These are phyloP conservation scores for Claviceps quebecensis DNA, from an alignment of 2,329 filamentous ascomycete genomes.

Conservation along the genomic window DNA sequence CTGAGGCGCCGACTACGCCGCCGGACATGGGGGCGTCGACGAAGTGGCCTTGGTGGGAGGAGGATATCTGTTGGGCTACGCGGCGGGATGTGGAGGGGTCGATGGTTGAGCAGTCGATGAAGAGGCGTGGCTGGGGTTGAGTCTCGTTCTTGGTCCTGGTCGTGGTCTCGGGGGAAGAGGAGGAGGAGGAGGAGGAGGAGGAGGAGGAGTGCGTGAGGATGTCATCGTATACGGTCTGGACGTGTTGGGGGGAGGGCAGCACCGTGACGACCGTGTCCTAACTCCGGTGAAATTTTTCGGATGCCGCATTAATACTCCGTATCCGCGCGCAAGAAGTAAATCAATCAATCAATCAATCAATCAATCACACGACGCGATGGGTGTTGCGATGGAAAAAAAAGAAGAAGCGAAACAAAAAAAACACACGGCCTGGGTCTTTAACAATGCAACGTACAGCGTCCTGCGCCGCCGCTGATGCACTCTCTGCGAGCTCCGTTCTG, in stretches of 20 bases:
- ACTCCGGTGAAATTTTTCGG: too few species aligned
- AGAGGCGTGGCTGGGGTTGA: constrained; percentile 41
- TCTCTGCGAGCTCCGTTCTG: constrained; percentile 28
- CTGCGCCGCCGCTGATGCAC: constrained; percentile 33
- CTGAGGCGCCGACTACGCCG: constrained; percentile 78
- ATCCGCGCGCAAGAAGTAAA: background rate
- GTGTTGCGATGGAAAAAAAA: background rate
- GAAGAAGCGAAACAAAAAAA: too few species aligned
- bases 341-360: too few species aligned
- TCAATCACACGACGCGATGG: background rate
- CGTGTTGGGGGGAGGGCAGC: constrained; percentile 78
- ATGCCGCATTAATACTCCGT: too few species aligned
- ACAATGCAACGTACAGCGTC: constrained; percentile 34
- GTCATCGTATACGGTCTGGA: constrained; percentile 65
- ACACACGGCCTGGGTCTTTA: too few species aligned
- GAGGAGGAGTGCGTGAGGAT: constrained; percentile 37
- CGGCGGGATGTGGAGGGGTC: constrained; percentile 73
- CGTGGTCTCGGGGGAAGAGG: too few species aligned
- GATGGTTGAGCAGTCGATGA: constrained; percentile 95
- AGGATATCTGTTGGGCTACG: constrained; percentile 55
- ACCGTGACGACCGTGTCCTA: constrained; percentile 81
- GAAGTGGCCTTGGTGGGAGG: constrained; percentile 58
- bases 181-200: too few species aligned
- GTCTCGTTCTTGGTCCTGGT: constrained; percentile 12
- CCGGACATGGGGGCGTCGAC: constrained; percentile 96